phyloP scores from a whole-genome alignment of 371 early-diverging fungal genomes.

The Mucor racemosus region DNA sequence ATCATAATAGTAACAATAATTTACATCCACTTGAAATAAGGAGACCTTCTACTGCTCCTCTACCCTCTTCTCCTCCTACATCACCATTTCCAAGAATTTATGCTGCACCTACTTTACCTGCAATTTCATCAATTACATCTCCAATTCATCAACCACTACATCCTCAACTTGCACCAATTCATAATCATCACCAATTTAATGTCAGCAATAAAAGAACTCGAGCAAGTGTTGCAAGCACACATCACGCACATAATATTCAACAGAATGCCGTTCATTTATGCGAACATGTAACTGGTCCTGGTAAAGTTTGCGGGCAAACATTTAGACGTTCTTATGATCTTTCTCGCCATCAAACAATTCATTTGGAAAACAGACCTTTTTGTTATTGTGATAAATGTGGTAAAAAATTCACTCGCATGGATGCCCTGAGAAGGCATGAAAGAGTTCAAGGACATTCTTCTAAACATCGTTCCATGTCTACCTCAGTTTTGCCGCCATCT shows the following conservation, averaged over 20 bases:
- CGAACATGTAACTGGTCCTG: conserved; percentile 35
- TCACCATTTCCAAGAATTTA: conserved; percentile 13
- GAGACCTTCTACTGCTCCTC: conserved; percentile 24
- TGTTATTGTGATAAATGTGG: conserved; percentile 50
- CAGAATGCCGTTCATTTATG: conserved; percentile 23
- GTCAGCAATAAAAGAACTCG: conserved; percentile 4
- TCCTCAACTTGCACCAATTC: conserved; percentile 30
- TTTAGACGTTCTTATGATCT: conserved; percentile 53
- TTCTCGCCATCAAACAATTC: conserved; percentile 52
- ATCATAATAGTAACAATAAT: not conserved
- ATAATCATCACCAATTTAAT: conserved; percentile 22
- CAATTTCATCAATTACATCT: conserved; percentile 25
- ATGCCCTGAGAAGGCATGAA: conserved; percentile 56
- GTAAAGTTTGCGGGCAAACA: conserved; percentile 43
- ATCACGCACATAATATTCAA: conserved; percentile 13
- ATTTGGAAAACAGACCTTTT: conserved; percentile 48
- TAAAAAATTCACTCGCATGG: conserved; percentile 53
- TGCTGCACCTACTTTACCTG: conserved; percentile 22
- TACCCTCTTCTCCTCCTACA: conserved; percentile 15
- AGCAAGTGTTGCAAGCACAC: conserved; percentile 7
- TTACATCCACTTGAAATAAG: conserved; percentile 36
- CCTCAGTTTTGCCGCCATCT: conserved; percentile 1
- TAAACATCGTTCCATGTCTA: conserved; percentile 17
- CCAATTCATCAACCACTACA: conserved; percentile 1
- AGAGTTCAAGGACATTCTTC: conserved; percentile 46